Percentiles rank a stretch among this genome's conserved stretches.
Evolutionary conservation across 352 stramenopile species (phyloP).

Genomic region (Pythium myriotylum): DNA sequence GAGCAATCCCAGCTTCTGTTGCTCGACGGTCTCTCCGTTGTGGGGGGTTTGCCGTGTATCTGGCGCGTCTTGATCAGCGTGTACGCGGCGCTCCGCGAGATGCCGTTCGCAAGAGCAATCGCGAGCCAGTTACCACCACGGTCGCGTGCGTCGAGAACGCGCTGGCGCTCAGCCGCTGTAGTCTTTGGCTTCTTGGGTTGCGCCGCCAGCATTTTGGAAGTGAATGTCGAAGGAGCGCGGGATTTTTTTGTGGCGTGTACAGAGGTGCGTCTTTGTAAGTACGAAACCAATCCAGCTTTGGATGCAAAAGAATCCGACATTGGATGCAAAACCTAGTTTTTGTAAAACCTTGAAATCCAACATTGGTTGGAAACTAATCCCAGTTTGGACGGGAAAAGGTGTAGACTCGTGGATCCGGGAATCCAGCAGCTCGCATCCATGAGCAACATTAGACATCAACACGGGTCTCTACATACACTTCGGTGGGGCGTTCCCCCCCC

Average conservation of each 20-base stretch:
- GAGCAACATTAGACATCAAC: not conserved
- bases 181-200: not conserved
- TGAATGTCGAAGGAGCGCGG: not conserved
- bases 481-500: no score
- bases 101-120: not conserved
- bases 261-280: no score
- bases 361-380: conserved; percentile 3
- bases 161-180: not conserved
- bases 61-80: not conserved
- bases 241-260: no score
- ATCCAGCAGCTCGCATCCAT: not conserved
- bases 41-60: not conserved
- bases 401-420: not conserved
- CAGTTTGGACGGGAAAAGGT: not conserved
- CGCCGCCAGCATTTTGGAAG: not conserved
- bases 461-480: not conserved
- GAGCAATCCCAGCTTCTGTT: no score
- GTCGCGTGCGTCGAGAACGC: not conserved
- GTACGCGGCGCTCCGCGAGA: conserved; percentile 1
- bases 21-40: no score
- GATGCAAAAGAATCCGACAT: no score
- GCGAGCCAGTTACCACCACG: not conserved
- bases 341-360: not conserved
- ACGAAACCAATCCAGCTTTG: no score
- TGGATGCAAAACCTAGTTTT: not conserved